Base-by-base conservation (phyloP, 352 stramenopile genomes). In the Globisporangium spiculum region DNA sequence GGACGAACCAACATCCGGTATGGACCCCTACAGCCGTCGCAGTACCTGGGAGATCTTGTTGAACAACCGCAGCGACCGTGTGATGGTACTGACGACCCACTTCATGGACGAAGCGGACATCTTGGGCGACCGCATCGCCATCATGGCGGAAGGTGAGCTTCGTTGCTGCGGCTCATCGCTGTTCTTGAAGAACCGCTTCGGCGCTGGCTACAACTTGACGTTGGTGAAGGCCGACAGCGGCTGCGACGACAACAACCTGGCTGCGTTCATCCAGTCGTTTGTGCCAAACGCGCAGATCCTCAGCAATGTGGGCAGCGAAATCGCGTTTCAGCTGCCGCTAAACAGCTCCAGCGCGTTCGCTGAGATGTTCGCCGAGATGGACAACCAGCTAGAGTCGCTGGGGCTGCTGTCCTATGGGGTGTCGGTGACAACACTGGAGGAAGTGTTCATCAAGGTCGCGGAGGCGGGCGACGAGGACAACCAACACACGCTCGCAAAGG, bases 41-140 rank as follows among this genome's bases (percentile, higher is more conserved):
- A 46, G 38, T 60, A 86, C 98, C 67, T 98, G 92, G 91, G 75
- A 96, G 44, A 80, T 97, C 27, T 67, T 91, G 59, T 57, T 87
- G 41, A 86, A 86, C 73, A 83, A 79, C 44, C 72, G 81, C 18
- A 72, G 86, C 59, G 77, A 83, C 55, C 76, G 81, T 32, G 72
- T 94, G 38, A 96, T 97, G 66, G 74, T 98, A 30, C 63, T 98
- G 14, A 98, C 91, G 16, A 98, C 93, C 22, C 97, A 99, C 67
- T 98, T 98, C 65, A 98, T 98, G 94, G 94, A 86, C 44, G 92
- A 98, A 69, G 89, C 90, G 1, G 89, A 98, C 59, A 79, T 94
- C 32, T 71, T 98, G 8, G 85, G 80, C 18, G 88, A 96, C 55
- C 81, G 86, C 14, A 91, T 96, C 38, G 81, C 86, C 2, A 93